Evolutionary conservation across 148 eudicot species (phyloP), one percentile per base, ranked within the genome.

Genomic region (Rhododendron griersonianum): DNA sequence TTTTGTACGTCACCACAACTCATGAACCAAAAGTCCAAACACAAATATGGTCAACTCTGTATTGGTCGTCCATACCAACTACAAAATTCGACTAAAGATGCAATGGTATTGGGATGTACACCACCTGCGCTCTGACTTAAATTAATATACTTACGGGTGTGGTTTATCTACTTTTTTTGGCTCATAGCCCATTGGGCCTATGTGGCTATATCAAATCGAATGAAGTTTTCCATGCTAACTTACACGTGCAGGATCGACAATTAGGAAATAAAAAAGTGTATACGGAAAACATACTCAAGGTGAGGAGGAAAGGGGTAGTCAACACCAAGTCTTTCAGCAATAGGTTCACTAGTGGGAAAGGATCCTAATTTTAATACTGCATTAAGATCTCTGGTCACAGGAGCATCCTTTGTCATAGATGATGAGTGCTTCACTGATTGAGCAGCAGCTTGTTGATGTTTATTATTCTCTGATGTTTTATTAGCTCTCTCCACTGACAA

Each of bases 301-400:
- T 96, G 92, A 14, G 96, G 98, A 81, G 98, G 98, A 88, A 95
- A 96, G 37, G 98, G 95, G 85, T 95, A 94, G 78, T 94, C 93
- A 55, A 96, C 91, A 35, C 99, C 99, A 86, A 96, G 98, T 86
- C 90, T 95, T 88, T 92, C 91, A 77, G 99, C 96, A 89, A 96
- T 94, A 15, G 95, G 93, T 85, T 94, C 95, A 48, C 85, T 87
- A 73, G 87, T 87, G 82, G 86, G 85, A 61, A 82, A 51, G 84
- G 53, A 82, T 57, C 90, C 91, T 67, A 85, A 75, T 71, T 84
- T 91, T 65, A 90, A 83, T 63, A 86, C 89, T 78, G 89, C 90
- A 51, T 73, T 84, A 45, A 45, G 73, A 82, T 89, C 89, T 82
- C 74, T 92, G 71, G 80, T 51, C 33, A 37, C 77, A 67, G 88